Base-by-base conservation (phyloP, 2,329 filamentous ascomycete species). In the Calonectria pseudoturangicola region DNA sequence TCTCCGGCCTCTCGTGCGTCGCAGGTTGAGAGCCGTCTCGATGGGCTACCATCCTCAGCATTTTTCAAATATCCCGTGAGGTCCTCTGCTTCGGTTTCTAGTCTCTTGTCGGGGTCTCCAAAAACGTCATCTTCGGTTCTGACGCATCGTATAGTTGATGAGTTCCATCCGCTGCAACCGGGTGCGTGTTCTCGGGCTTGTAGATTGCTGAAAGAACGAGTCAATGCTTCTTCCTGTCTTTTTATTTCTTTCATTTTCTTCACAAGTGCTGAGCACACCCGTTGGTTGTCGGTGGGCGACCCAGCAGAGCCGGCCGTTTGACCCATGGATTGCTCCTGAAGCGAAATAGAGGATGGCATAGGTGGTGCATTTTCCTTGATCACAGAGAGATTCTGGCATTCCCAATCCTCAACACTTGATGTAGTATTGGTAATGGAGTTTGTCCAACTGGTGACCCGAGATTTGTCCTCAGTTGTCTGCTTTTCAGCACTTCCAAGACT, bases 401-500 rank as follows among this genome's bases (percentile, higher is more conserved):
- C 86, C 86, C 88, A 83, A 72, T 89, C 87, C 21, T 71, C 83
- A 54, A 87, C 71, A 81, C 83, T 90, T 7, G 87, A 83, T 3
- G 89, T 88, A 3, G 89, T 91, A 70, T 88, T 88, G 2, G 87
- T 86, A 1, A 89, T 90, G 0, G 93, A 93, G 73, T 91, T 90
- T 5, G 89, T 89, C 93, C 93, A 95, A 81, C 93, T 95, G 2
- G 93, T 94, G 64, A 94, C 90, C 27, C 93, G 85, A n/a, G 92
- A 93, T 75, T 86, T 89, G 25, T 91, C 88, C 47, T 90, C 88
- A 16, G 82, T 85, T 1, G 77, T 79, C 64, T 83, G 83, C 48
- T 81, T 82, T 43, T 81, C 82, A 7, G 86, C 85, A 66, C 84
- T 87, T 27, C 75, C 76, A 2, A 88, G 75, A 72, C 87, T 91